phyloP scores from a whole-genome alignment of 805 yeast genomes.

The Candida methanosorbosa region DNA sequence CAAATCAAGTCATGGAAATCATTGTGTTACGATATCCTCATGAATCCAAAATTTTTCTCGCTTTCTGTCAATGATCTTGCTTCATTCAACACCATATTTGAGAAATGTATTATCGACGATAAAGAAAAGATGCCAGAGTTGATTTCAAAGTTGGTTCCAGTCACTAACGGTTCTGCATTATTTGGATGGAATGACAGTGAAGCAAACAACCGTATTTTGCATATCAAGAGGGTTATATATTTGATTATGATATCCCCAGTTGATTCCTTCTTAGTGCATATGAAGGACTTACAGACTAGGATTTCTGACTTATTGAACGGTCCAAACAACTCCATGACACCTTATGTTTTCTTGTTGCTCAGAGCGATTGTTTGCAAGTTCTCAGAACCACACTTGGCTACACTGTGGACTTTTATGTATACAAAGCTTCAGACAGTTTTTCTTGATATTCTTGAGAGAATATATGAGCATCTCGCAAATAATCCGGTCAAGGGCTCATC shows the following conservation, averaged over 20 bases:
- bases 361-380: constrained; percentile 59
- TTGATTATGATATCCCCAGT: constrained; percentile 52
- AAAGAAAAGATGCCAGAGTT: constrained; percentile 51
- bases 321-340: constrained; percentile 22
- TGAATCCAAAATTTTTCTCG: constrained; percentile 51
- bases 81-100: constrained; percentile 48
- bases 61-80: constrained; percentile 19
- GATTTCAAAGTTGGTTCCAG: constrained; percentile 37
- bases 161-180: constrained; percentile 43
- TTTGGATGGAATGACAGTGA: constrained; percentile 28
- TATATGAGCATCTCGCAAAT: constrained; percentile 7
- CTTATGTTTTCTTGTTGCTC: constrained; percentile 46
- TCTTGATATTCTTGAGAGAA: constrained; percentile 21
- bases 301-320: constrained; percentile 22
- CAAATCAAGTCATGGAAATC: constrained; percentile 54
- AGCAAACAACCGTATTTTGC: constrained; percentile 20
- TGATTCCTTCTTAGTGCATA: constrained; percentile 43
- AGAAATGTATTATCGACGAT: constrained; percentile 57
- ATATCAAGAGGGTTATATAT: constrained; percentile 56
- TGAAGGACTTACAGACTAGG: constrained; percentile 35
- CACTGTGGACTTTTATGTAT: constrained; percentile 62
- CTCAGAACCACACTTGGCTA: constrained; percentile 52
- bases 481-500: constrained; percentile 1
- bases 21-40: constrained; percentile 52
- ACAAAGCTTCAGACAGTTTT: constrained; percentile 53